Evolutionary conservation across 352 stramenopile species (phyloP).

Genomic region (Phytophthora kernoviae): DNA sequence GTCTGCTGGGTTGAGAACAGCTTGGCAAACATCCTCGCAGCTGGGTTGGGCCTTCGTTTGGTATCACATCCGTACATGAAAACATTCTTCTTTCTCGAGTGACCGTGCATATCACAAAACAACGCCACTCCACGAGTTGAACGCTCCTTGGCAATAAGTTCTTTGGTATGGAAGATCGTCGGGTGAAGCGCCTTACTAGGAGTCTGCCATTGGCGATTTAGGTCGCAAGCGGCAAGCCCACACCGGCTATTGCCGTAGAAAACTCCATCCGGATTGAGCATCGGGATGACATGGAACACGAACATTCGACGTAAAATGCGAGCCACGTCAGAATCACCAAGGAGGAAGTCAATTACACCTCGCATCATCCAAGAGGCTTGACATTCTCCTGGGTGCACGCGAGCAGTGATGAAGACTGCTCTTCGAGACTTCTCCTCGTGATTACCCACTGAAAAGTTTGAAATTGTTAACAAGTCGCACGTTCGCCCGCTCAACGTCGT

Average conservation of each 20-base stretch:
- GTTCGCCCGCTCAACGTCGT: slow-evolving; percentile 56
- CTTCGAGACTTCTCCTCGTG: slow-evolving; percentile 42
- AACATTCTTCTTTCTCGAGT: slow-evolving; percentile 93
- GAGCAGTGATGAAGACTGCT: slow-evolving; percentile 82
- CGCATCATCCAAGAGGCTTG: slow-evolving; percentile 95
- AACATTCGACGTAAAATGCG: slow-evolving; percentile 83
- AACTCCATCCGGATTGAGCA: slow-evolving; percentile 95
- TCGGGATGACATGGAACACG: slow-evolving; percentile 92
- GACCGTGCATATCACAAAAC: slow-evolving; percentile 93
- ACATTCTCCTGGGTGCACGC: slow-evolving; percentile 91
- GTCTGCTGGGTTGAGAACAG: slow-evolving; percentile 66
- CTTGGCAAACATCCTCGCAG: slow-evolving; percentile 74
- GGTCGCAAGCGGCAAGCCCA: slow-evolving; percentile 76
- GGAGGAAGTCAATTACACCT: slow-evolving; percentile 90
- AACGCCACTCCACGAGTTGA: slow-evolving; percentile 69
- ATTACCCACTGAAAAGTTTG: slow-evolving; percentile 42
- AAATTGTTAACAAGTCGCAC: slow-evolving; percentile 83
- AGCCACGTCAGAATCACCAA: slow-evolving; percentile 63
- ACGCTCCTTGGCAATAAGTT: slow-evolving; percentile 68
- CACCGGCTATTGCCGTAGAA: slow-evolving; percentile 93
- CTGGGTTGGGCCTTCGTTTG: slow-evolving; percentile 82
- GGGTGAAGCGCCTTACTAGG: slow-evolving; percentile 75
- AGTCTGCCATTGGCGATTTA: slow-evolving; percentile 90
- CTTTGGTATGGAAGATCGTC: slow-evolving; percentile 90
- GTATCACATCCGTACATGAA: slow-evolving; percentile 96